phyloP scores from a whole-genome alignment of 225 moss, liverwort and hornwort species.

The Straminergon stramineum region DNA sequence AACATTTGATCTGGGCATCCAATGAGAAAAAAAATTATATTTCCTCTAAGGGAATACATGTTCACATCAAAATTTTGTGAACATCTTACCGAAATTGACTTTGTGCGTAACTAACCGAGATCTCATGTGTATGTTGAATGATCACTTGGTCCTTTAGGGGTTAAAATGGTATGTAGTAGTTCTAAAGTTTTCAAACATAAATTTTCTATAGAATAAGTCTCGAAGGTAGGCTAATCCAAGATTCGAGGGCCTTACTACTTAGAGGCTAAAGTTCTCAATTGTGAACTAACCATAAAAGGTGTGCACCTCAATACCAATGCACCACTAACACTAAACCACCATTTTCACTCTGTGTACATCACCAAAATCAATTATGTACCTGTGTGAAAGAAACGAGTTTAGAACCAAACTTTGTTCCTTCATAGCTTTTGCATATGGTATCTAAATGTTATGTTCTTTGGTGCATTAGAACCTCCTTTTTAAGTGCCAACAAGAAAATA shows the following conservation, averaged over 20 bases:
- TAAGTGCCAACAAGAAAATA: neutral
- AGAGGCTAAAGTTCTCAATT: neutral
- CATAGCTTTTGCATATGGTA: neutral
- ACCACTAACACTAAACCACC: fast-evolving
- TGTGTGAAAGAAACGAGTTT: neutral
- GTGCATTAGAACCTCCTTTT: neutral
- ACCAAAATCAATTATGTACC: neutral
- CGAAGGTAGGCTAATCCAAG: neutral
- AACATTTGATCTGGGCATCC: fast-evolving
- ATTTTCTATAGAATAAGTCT: neutral
- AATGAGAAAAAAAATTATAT: neutral
- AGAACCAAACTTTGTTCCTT: neutral
- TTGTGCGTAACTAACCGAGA: fast-evolving
- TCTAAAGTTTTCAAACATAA: no score
- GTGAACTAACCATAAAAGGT: neutral
- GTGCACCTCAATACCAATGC: fast-evolving
- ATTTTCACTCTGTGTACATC: neutral
- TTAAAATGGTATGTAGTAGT: neutral
- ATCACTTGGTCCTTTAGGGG: neutral
- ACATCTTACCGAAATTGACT: neutral
- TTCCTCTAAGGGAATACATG: fast-evolving
- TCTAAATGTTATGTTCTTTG: neutral
- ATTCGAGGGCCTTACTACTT: neutral
- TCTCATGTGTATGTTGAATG: neutral
- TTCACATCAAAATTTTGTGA: neutral